Evolutionary conservation across 2,329 filamentous ascomycete species (phyloP).

Genomic region (Hawksworthiomyces lignivorus): DNA sequence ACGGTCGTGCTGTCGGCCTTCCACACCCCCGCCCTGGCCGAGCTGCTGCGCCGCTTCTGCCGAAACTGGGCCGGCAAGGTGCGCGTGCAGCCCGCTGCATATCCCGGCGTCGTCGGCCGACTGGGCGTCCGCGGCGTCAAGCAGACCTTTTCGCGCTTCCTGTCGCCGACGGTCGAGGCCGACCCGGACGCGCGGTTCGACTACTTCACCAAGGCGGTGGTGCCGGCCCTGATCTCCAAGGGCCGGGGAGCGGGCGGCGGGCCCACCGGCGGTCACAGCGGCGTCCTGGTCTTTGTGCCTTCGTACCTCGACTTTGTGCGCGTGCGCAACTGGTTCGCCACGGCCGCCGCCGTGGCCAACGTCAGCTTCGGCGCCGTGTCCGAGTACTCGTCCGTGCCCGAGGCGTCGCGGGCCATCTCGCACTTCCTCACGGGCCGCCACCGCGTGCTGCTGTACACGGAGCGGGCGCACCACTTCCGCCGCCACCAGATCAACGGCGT

Average conservation of each 20-base stretch:
- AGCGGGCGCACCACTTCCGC: conserved; percentile 93
- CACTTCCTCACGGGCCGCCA: conserved; percentile 82
- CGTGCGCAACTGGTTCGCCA: conserved; percentile 85
- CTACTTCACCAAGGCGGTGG: conserved; percentile 76
- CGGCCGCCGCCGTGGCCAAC: conserved; percentile 46
- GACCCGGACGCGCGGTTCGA: conserved; percentile 88
- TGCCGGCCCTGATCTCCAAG: conserved; percentile 66
- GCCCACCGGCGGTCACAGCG: conserved; percentile 25
- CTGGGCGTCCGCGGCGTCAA: conserved; percentile 59
- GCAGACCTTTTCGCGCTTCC: conserved; percentile 87
- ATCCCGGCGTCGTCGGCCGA: conserved; percentile 65
- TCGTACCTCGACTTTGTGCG: conserved; percentile 94
- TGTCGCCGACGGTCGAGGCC: conserved; percentile 56
- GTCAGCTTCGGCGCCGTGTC: conserved; percentile 74
- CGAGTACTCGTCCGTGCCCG: conserved; percentile 74
- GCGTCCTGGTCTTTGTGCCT: conserved; percentile 82
- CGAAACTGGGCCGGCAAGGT: conserved; percentile 74
- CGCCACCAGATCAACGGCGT: conserved; percentile 79
- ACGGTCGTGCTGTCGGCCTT: conserved; percentile 76
- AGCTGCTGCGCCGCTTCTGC: conserved; percentile 67
- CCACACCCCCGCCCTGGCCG: conserved; percentile 80
- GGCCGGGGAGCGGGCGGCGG: conserved; percentile 42
- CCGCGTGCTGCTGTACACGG: conserved; percentile 80
- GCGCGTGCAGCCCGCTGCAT: conserved; percentile 58
- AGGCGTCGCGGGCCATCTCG: conserved; percentile 75